Percentiles rank a stretch among this genome's conserved stretches.
Evolutionary conservation across 257 asterid species (phyloP).

Genomic region (Nicotiana otophora): DNA sequence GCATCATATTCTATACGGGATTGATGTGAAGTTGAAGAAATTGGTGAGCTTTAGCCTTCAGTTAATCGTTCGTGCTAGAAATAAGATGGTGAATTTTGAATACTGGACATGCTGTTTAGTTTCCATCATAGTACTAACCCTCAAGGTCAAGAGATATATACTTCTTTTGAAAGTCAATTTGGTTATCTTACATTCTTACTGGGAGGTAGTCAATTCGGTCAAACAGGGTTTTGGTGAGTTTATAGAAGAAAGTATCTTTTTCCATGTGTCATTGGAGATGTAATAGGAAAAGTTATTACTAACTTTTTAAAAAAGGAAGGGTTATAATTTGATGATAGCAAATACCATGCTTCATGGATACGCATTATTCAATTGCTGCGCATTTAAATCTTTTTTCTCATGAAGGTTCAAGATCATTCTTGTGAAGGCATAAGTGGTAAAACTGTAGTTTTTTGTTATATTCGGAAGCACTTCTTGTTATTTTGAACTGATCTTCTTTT

Average conservation of each 20-base stretch:
- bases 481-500: not conserved
- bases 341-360: not conserved
- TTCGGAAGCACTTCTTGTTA: not conserved
- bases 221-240: not conserved
- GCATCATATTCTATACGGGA: not conserved
- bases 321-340: not conserved
- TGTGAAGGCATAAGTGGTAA: not conserved
- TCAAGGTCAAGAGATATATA: not conserved
- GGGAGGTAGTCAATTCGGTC: not conserved
- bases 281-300: not conserved
- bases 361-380: not conserved
- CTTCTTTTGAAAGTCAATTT: not conserved
- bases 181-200: not conserved
- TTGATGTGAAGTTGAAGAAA: not conserved
- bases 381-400: not conserved
- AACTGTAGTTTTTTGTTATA: not conserved
- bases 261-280: not conserved
- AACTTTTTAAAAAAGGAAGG: not conserved
- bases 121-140: not conserved
- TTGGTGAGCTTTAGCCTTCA: not conserved
- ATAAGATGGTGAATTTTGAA: constrained; percentile 5
- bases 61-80: not conserved
- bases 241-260: not conserved
- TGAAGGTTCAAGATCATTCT: not conserved
- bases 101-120: not conserved